A percentile compares a stretch with the other conserved stretches of the same genome.
These are phyloP conservation scores for Ananas comosus DNA, from an alignment of 176 grass and related monocot genomes.

Conservation along the genomic window DNA sequence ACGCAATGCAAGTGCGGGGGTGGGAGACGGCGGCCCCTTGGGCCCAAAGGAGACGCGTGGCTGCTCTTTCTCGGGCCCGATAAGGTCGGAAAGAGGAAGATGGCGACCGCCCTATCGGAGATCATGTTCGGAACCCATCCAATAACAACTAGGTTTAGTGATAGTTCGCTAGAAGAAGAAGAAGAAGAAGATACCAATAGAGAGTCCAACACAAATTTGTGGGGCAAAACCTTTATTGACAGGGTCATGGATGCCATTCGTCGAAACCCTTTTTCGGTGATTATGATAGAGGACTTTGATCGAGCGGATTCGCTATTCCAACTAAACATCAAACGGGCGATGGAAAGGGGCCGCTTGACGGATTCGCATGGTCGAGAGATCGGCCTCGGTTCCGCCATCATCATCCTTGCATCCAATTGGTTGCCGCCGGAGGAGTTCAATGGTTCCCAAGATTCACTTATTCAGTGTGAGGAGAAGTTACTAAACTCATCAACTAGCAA, in stretches of 20 bases:
- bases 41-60: slow-evolving; percentile 72
- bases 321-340: slow-evolving; percentile 70
- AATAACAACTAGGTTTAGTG: slow-evolving; percentile 46
- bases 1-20: slow-evolving; percentile 65
- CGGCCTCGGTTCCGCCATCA: slow-evolving; percentile 63
- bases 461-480: slow-evolving; percentile 57
- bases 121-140: slow-evolving; percentile 43
- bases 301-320: slow-evolving; percentile 47
- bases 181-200: slow-evolving; percentile 8
- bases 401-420: slow-evolving; percentile 79
- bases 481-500: slow-evolving; percentile 38
- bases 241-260: slow-evolving; percentile 70
- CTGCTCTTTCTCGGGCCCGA: slow-evolving; percentile 87
- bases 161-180: slow-evolving; percentile 11
- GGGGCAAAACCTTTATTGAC: slow-evolving; percentile 72
- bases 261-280: slow-evolving; percentile 79
- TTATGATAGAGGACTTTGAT: slow-evolving; percentile 81
- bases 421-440: slow-evolving; percentile 47
- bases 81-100: slow-evolving; percentile 80
- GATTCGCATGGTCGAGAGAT: slow-evolving; percentile 86
- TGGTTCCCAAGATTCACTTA: slow-evolving; percentile 24
- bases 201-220: slow-evolving; percentile 30
- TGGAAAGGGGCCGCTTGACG: slow-evolving; percentile 64
- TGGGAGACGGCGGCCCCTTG: slow-evolving; percentile 40
- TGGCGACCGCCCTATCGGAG: slow-evolving; percentile 66